Conservation (phyloP, 179 eudicot species). For the Actinidia arguta region DNA sequence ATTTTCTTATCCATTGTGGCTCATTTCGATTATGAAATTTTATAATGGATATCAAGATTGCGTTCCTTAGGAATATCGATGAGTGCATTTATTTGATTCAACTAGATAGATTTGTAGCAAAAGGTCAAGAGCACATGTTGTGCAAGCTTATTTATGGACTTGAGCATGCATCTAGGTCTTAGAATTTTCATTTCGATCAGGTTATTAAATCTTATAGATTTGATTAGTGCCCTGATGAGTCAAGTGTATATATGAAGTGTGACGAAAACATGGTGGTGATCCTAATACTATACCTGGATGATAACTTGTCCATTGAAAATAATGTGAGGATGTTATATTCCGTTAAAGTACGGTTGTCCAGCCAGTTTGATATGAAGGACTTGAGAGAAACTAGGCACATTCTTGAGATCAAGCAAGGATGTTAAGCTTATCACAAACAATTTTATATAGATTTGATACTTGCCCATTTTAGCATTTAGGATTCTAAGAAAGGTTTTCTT, state of each 20-base stretch:
- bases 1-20: constrained; percentile 2
- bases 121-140: neutral
- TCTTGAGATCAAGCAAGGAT: too few species aligned
- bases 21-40: too few species aligned
- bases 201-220: neutral
- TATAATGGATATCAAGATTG: neutral
- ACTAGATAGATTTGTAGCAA: neutral
- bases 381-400: too few species aligned
- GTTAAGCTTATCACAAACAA: too few species aligned
- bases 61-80: neutral
- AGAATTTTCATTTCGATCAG: too few species aligned
- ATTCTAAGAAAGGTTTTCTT: too few species aligned
- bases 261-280: neutral
- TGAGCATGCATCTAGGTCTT: constrained; percentile 2
- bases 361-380: too few species aligned
- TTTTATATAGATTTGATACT: too few species aligned
- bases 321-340: too few species aligned
- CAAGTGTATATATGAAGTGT: neutral
- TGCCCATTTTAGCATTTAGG: too few species aligned
- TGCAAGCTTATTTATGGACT: neutral
- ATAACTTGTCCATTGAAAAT: too few species aligned
- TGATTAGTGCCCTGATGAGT: neutral
- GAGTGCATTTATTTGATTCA: neutral
- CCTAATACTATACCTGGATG: neutral
- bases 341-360: too few species aligned